Conservation (phyloP, 805 yeast species). For the Lipomyces lipofer region DNA sequence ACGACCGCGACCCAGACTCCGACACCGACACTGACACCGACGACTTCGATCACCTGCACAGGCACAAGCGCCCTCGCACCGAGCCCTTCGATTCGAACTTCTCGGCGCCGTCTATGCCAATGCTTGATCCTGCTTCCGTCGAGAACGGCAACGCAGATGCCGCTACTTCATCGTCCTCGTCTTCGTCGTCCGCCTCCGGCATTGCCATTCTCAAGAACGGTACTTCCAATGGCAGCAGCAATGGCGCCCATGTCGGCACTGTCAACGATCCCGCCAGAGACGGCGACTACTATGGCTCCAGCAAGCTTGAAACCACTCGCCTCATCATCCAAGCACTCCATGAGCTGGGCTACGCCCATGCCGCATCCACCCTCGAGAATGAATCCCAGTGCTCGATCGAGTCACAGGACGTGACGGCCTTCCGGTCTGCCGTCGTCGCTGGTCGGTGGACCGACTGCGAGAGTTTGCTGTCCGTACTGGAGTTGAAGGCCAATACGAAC, state of each 20-base stretch:
- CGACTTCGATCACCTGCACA: conserved; percentile 1
- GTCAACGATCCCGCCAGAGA: not conserved
- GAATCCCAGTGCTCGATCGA: conserved; percentile 44
- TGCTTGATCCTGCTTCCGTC: conserved; percentile 12
- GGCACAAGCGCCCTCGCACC: conserved; percentile 21
- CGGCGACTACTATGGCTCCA: conserved; percentile 35
- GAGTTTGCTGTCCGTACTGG: conserved; percentile 35
- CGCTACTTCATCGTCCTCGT: no score
- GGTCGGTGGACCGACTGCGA: conserved; percentile 50
- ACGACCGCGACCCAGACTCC: not conserved
- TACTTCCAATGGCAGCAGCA: not conserved
- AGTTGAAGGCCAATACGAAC: conserved; percentile 33
- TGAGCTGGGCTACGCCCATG: conserved; percentile 50
- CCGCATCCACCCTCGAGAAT: conserved; percentile 45
- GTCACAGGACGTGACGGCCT: conserved; percentile 45
- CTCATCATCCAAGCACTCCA: conserved; percentile 52
- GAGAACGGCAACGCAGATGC: not conserved
- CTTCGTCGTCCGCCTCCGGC: no score
- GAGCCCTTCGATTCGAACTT: not conserved
- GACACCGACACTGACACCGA: not conserved
- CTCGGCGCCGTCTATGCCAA: conserved; percentile 19
- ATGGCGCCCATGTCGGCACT: not conserved
- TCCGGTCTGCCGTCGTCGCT: conserved; percentile 43
- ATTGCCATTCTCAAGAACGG: not conserved
- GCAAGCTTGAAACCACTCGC: conserved; percentile 47